phyloP scores from a whole-genome alignment of 2,329 filamentous ascomycete species.

The Phialemoniopsis sp. region DNA sequence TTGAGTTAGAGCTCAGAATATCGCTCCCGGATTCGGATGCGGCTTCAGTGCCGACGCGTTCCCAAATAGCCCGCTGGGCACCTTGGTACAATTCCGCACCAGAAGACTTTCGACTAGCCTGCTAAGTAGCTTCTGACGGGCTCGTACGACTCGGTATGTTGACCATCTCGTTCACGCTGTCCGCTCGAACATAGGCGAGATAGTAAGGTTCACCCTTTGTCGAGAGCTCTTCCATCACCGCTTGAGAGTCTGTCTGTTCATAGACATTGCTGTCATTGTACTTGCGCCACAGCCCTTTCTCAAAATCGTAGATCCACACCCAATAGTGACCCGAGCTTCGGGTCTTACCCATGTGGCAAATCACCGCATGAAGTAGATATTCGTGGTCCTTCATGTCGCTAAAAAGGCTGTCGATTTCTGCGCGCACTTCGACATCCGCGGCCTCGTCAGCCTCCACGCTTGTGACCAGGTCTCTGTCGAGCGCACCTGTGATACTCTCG shows the following conservation, averaged over 20 bases:
- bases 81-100: no score
- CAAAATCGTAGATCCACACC: conserved; percentile 93
- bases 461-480: not conserved
- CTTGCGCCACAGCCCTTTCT: conserved; percentile 76
- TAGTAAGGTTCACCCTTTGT: conserved; percentile 64
- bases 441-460: conserved; percentile 31
- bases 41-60: no score
- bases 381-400: conserved; percentile 58
- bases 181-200: conserved; percentile 24
- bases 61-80: no score
- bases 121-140: no score
- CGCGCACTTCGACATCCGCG: conserved; percentile 14
- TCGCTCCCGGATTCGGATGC: no score
- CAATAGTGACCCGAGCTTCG: conserved; percentile 85
- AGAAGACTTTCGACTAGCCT: no score
- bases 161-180: conserved; percentile 19
- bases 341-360: conserved; percentile 74
- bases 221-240: conserved; percentile 71
- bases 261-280: conserved; percentile 89
- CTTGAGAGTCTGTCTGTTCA: conserved; percentile 57
- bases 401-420: conserved; percentile 49
- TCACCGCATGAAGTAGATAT: conserved; percentile 86
- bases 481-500: no score
- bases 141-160: conserved; percentile 12
- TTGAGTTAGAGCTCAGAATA: no score